These are phyloP conservation scores for Pythium aquatile DNA, from an alignment of 352 stramenopile genomes.

Conservation along the genomic window DNA sequence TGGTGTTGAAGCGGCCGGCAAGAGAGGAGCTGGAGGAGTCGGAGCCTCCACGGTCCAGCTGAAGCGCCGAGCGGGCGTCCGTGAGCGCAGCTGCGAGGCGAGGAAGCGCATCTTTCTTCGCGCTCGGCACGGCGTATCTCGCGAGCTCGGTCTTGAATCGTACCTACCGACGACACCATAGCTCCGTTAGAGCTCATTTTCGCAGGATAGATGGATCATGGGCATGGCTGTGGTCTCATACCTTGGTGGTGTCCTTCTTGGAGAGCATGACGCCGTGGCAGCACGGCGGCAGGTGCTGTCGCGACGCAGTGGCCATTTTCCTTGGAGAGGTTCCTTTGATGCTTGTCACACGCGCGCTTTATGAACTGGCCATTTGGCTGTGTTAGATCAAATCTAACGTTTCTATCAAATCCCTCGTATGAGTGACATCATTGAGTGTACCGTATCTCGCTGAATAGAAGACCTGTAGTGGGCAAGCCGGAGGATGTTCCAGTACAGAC, in stretches of 20 bases:
- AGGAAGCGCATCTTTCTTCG: slow-evolving; percentile 32
- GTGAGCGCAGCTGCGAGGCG: slow-evolving; percentile 43
- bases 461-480: not conserved
- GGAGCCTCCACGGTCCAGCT: slow-evolving; percentile 14
- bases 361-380: not conserved
- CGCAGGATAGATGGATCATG: not conserved
- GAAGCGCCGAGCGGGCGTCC: slow-evolving; percentile 35
- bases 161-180: slow-evolving; percentile 25
- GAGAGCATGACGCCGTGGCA: slow-evolving; percentile 45
- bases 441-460: not conserved
- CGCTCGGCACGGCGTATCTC: slow-evolving; percentile 32
- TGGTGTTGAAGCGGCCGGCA: slow-evolving; percentile 15
- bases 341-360: not conserved
- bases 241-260: slow-evolving; percentile 30
- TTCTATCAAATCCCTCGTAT: not conserved
- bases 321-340: slow-evolving; percentile 1
- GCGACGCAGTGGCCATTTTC: slow-evolving; percentile 31
- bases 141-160: slow-evolving; percentile 45
- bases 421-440: not conserved
- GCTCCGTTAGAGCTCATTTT: not conserved
- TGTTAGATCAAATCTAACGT: not conserved
- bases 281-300: slow-evolving; percentile 47
- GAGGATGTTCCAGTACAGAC: slow-evolving; percentile 15
- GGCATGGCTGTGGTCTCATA: not conserved
- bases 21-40: not conserved